phyloP scores from a whole-genome alignment of 192 early-diverging fungal genomes.

The Coemansia sp. region DNA sequence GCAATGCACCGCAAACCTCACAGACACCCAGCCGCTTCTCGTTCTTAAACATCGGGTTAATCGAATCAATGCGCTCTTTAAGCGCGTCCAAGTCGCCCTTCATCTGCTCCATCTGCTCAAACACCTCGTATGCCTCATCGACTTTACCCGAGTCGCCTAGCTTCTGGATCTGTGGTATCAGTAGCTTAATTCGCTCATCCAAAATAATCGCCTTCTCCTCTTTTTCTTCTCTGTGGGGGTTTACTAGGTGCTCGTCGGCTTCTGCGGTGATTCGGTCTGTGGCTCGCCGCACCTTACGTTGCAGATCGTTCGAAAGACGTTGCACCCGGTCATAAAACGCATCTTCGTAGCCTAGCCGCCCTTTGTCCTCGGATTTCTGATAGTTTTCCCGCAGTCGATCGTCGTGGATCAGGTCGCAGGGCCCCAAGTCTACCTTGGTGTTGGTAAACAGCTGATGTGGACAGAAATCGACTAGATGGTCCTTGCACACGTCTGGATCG shows the following conservation, averaged over 20 bases:
- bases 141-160: conserved; percentile 73
- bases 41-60: conserved; percentile 64
- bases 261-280: conserved; percentile 66
- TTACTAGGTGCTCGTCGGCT: conserved; percentile 61
- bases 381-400: conserved; percentile 68
- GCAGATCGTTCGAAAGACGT: conserved; percentile 64
- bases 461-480: conserved; percentile 80
- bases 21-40: conserved; percentile 79
- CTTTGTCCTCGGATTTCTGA: conserved; percentile 60
- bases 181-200: conserved; percentile 74
- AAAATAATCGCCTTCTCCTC: conserved; percentile 78
- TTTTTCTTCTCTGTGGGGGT: conserved; percentile 69
- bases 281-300: conserved; percentile 69
- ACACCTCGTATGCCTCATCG: conserved; percentile 65
- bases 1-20: conserved; percentile 78
- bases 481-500: conserved; percentile 62
- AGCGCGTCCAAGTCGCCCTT: conserved; percentile 61
- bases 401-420: conserved; percentile 78
- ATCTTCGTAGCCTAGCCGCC: conserved; percentile 70
- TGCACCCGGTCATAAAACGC: conserved; percentile 67
- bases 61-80: conserved; percentile 55
- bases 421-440: conserved; percentile 75
- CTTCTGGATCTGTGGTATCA: conserved; percentile 65
- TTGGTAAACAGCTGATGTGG: conserved; percentile 81
- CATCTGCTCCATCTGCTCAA: conserved; percentile 63